Evolutionary conservation across 106 monocot genomes (phyloP), one percentile per base, ranked within the genome.

Genomic region (Ottelia alismoides): DNA sequence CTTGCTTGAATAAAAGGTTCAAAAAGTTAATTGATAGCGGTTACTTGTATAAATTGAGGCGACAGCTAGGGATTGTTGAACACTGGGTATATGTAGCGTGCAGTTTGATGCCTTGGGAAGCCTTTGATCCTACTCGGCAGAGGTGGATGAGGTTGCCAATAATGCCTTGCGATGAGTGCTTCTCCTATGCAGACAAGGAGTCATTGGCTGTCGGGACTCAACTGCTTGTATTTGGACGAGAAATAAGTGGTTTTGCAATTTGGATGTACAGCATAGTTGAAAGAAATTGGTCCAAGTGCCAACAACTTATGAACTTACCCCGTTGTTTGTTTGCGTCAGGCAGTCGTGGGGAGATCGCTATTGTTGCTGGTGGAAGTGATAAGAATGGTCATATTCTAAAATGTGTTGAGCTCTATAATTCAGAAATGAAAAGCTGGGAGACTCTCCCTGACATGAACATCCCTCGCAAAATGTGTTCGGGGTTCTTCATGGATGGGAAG

Each of bases 201-300:
- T 92, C 92, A 28, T 65, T 92, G 28, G 85, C 85, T 24, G 92
- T 84, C 0, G 92, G 92, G 3, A 92, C 92, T 27, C 85, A 70
- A 16, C 75, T 92, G 52, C 85, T 92, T 51, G 92, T 92, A n/a
- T 92, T 86, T 70, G 92, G 92, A n/a, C 66, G 79, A n/a, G 85
- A 86, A 47, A 57, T 75, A 22, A 67, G 74, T 24, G 85, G 82
- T 30, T 78, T 79, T 31, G 78, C 78, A 31, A 86, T 82, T 63
- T 85, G 81, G 85, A 86, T 71, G 82, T 92, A 92, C 52, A 72
- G 63, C 29, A 63, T 86, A 49, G 71, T 86, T 17, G 64, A 47
- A 6, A 55, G 66, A 52, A 43, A 71, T 67, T 92, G 92, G 92
- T 73, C 86, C 11, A 63, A 71, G 31, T 72, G 78, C 58, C 71